Evolutionary conservation across 1,284 basidiomycete species (phyloP), one percentile per base, ranked within the genome.

Genomic region (Cystobasidium pallidum): DNA sequence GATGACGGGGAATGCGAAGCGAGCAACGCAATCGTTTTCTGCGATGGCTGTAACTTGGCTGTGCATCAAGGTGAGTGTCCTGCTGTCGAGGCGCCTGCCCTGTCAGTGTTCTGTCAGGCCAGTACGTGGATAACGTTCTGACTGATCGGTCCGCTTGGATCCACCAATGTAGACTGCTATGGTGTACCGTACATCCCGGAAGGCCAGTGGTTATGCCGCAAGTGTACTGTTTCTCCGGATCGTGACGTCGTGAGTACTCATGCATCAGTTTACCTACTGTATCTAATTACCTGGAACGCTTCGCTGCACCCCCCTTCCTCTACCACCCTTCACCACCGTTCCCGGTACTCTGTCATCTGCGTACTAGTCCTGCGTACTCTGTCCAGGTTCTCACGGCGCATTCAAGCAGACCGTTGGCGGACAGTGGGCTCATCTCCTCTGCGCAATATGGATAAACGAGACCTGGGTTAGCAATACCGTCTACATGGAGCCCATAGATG

Each of bases 101-200:
- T 21, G 68, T 13, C 8, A n/a, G n/a, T 28, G 28, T 49, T 7
- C 28, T 39, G 10, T 26, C 15, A 21, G 45, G 54, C 36, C 30
- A n/a, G 43, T 26, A 19, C 13, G 17, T 36, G 54, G 39, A 17
- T 6, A 28, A 30, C 26, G 41, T 28, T 39, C 19, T 24, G 34
- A 43, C 43, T 32, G 67, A 70, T 49, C 45, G 62, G 39, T 36
- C 21, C 32, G n/a, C 28, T 36, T 21, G 11, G 36, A 13, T 24
- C 41, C 26, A 11, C 39, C 10, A 36, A 26, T 39, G 11, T 77
- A 94, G 95, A 99, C 81, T 99, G 96, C 80, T 99, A 99, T 80
- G 96, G 96, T 39, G 93, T 99, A 3, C 96, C 96, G 2, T 99
- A 99, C 80, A 98, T 99, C 74, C 96, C 96, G 0, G 96, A 99